Evolutionary conservation across 129 eudicot genomes (phyloP).

Genomic region (Deinandra increscens): DNA sequence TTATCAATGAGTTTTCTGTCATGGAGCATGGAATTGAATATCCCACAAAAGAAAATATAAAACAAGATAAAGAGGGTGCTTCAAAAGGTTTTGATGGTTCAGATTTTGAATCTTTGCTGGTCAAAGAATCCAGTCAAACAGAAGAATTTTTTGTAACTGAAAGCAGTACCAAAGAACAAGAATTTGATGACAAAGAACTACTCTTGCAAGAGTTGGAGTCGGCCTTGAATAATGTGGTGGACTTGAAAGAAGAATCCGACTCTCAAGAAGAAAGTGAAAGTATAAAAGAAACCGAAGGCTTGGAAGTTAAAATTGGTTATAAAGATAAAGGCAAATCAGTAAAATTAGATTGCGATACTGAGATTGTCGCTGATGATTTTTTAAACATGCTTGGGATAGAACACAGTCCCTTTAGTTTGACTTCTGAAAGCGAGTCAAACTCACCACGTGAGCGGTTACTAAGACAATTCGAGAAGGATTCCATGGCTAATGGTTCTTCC

Average conservation of each 20-base stretch:
- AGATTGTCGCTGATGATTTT: conserved; percentile 70
- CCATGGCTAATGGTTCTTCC: conserved; percentile 55
- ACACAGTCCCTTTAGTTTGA: conserved; percentile 58
- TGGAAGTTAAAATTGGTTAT: conserved; percentile 38
- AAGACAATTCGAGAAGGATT: conserved; percentile 78
- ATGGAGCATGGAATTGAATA: conserved; percentile 51
- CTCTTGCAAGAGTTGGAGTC: conserved; percentile 70
- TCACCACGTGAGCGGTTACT: conserved; percentile 87
- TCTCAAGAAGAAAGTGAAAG: conserved; percentile 53
- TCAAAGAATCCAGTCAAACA: conserved; percentile 20
- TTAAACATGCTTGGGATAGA: conserved; percentile 73
- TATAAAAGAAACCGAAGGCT: conserved; percentile 35
- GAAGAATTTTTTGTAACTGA: conserved; percentile 40
- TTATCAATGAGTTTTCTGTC: conserved; percentile 40
- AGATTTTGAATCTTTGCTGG: conserved; percentile 17
- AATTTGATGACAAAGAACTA: conserved; percentile 48
- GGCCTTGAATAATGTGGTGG: conserved; percentile 52
- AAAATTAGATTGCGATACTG: conserved; percentile 58
- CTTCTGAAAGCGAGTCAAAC: conserved; percentile 81
- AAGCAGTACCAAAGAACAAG: conserved; percentile 28
- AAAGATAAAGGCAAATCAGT: conserved; percentile 45
- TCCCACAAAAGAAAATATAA: conserved; percentile 31
- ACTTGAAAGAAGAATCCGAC: conserved; percentile 59
- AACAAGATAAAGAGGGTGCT: not conserved
- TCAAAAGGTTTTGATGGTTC: conserved; percentile 12